Evolutionary conservation across 2,329 filamentous ascomycete species (phyloP), one percentile per base, ranked within the genome.

Genomic region (Mycosphaerelloides madeirae): DNA sequence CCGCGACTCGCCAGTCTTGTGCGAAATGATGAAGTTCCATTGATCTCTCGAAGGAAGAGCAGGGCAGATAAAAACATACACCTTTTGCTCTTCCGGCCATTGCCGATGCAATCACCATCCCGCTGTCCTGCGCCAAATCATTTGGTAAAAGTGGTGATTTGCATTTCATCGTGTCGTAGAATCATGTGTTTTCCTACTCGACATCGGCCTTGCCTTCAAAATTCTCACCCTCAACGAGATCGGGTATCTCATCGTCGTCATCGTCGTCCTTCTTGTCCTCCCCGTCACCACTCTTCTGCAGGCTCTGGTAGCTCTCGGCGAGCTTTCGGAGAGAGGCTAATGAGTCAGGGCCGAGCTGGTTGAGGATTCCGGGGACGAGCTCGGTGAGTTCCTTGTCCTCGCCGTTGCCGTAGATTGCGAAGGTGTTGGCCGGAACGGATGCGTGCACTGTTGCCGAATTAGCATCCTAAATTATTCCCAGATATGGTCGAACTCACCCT

Each of bases 321-420:
- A 98, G 82, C 80, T 97, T 97, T 73, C 93, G 87, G 66, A 98
- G 87, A 54, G 89, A 95, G 50, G 93, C 93, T 49, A 98, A 86
- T 55, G 88, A 95, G 79, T 98, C 93, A 65, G 93, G 93, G 65
- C 93, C 93, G 55, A 98, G 88, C 79, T 98, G 93, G 85, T 97
- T 98, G 55, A 98, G 87, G 75, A 98, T 98, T 57, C 93, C 93
- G 64, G 93, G 93, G 58, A 98, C 93, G 64, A 98, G 89, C 79
- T 98, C 93, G 53, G 93, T 98, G 60, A 98, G 87, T 78, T 98
- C 93, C 83, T 98, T 98, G 77, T 98, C 93, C 78, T 98, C 93
- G 58, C 91, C 93, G 71, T 88, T 84, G 63, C 93, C 93, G 79
- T 97, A 98, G 78, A 98, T 94, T 75, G 93, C 93, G 73, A 97